Evolutionary conservation across 2,329 filamentous ascomycete species (phyloP), one percentile per base, ranked within the genome.

Genomic region (Diaporthe citrichinensis): DNA sequence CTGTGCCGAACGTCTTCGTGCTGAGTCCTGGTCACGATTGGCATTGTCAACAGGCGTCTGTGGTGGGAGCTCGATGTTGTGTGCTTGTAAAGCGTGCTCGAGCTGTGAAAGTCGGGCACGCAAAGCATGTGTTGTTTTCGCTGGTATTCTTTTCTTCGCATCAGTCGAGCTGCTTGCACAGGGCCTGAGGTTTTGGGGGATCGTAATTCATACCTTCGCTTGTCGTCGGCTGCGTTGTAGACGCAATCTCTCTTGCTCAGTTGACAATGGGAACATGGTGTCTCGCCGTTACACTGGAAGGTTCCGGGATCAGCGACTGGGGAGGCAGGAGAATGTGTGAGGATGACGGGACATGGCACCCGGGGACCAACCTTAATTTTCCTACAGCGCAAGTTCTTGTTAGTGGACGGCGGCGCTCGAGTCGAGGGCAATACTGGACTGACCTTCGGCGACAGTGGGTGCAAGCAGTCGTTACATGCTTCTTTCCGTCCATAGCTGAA

Each of bases 381-480:
- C 61, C 61, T 67, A 7, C 20, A n/a, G 10, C 61, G 15, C 25
- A n/a, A 5, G 10, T n/a, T 51, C 9, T 8, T 9, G 14, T 67
- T 25, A 67, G 61, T 49, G 10, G 4, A 15, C 8, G 25, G 14
- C 12, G 10, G n/a, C 14, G 17, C 10, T 7, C 9, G 12, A 25
- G 4, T 23, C 2, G 10, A 34, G 14, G 17, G 9, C 15, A 0
- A 34, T 9, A 28, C 25, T 36, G 20, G 12, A 67, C 61, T 51
- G 8, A 67, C 61, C 61, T 67, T 34, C 61, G 41, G 44, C 61
- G 61, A 28, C 61, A 67, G 20, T 67, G 28, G 10, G 61, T 67
- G 12, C 61, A 67, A 36, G 61, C 61, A 36, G 25, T 67, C 44
- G 61, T 67, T n/a, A 67, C 61, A 51, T 67, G 61, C 28, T 67